Conservation (phyloP, 192 early-diverging fungal genomes). For the Coemansia sp. region DNA sequence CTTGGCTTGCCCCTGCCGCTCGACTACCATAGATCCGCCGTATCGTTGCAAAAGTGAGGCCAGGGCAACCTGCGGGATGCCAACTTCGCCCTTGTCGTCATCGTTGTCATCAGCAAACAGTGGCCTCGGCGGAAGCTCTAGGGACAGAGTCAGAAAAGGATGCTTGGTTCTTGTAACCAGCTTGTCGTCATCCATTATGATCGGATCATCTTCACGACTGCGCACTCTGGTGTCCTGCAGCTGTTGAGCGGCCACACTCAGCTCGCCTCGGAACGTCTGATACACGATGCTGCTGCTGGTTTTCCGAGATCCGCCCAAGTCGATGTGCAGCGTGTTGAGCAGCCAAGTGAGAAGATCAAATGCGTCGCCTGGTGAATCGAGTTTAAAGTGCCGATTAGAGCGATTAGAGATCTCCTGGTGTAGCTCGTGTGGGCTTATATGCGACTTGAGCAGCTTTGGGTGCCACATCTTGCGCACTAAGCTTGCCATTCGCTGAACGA, state of each 20-base stretch:
- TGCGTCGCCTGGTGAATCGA: constrained; percentile 79
- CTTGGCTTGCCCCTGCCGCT: constrained; percentile 56
- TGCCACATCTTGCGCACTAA: constrained; percentile 92
- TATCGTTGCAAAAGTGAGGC: constrained; percentile 78
- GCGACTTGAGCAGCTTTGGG: constrained; percentile 84
- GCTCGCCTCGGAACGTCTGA: constrained; percentile 80
- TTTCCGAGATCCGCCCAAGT: constrained; percentile 79
- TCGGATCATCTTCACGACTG: constrained; percentile 18
- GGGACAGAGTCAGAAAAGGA: constrained; percentile 82
- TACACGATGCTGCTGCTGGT: constrained; percentile 74
- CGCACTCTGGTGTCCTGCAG: constrained; percentile 47
- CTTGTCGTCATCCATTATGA: constrained; percentile 23
- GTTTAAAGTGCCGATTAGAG: constrained; percentile 72
- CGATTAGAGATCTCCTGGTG: constrained; percentile 88
- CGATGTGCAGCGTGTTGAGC: constrained; percentile 83
- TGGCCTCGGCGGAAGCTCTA: constrained; percentile 89
- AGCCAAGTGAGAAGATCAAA: constrained; percentile 91
- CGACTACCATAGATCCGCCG: constrained; percentile 64
- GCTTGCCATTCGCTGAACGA: constrained; percentile 72
- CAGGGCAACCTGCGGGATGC: constrained; percentile 92
- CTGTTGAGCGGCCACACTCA: constrained; percentile 68
- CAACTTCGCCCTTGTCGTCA: constrained; percentile 66
- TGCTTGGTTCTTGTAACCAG: constrained; percentile 9
- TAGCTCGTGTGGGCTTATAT: constrained; percentile 94
- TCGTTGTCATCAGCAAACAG: constrained; percentile 86